Conservation (phyloP, 208 protist species). For the Acanthamoeba triangularis region DNA sequence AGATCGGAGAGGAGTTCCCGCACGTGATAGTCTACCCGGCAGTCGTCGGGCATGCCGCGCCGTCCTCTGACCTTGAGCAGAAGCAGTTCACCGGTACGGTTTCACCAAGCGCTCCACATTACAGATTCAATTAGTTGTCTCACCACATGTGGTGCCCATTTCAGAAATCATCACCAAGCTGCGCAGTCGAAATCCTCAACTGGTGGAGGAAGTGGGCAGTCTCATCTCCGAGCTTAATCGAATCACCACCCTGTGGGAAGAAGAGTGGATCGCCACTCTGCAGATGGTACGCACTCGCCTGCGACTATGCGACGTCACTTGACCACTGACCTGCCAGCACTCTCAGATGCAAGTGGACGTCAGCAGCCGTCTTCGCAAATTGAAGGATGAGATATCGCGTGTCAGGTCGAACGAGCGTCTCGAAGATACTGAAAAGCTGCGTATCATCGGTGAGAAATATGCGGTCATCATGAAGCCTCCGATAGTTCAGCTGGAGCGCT, state of each 20-base stretch:
- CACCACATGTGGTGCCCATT: neutral
- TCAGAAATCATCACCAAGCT: conserved; percentile 44
- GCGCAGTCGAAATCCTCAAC: conserved; percentile 46
- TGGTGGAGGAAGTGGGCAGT: conserved; percentile 77
- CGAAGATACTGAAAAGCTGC: conserved; percentile 40
- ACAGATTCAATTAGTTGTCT: neutral
- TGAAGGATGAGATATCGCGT: conserved; percentile 77
- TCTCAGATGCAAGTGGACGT: conserved; percentile 75
- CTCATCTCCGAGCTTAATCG: conserved; percentile 83
- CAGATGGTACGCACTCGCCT: conserved; percentile 8
- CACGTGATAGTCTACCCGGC: conserved; percentile 81
- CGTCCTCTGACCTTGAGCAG: neutral
- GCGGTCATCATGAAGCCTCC: conserved; percentile 59
- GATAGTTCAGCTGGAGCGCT: conserved; percentile 43
- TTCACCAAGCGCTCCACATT: neutral
- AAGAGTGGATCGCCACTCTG: conserved; percentile 75
- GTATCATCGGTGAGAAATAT: conserved; percentile 58
- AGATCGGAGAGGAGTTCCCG: conserved; percentile 75
- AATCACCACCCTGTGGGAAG: conserved; percentile 86
- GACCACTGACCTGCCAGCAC: neutral
- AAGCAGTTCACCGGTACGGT: conserved; percentile 51
- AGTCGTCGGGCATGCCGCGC: conserved; percentile 33
- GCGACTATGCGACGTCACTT: neutral
- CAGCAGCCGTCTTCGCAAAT: neutral
- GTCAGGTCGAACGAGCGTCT: conserved; percentile 62